Conservation (phyloP, 208 protist species). For the Crithidia mellificae region DNA sequence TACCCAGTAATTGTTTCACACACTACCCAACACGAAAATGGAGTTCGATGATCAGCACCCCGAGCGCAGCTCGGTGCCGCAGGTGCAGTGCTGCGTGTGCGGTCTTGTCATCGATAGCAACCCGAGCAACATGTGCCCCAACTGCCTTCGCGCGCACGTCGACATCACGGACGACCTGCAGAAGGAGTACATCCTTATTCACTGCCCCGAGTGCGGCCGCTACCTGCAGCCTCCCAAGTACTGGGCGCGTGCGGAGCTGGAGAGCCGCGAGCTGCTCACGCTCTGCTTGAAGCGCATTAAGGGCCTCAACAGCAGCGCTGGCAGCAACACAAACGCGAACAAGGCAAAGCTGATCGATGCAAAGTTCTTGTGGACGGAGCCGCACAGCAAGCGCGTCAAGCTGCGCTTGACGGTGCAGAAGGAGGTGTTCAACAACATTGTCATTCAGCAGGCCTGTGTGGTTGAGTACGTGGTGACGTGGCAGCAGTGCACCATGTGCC, state of each 20-base stretch:
- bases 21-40: too few species aligned
- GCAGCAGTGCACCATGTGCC: constrained; percentile 97
- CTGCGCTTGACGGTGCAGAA: constrained; percentile 99
- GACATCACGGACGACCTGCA: constrained; percentile 99
- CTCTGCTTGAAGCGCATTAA: constrained; percentile 97
- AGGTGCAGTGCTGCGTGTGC: constrained; percentile 97
- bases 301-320: constrained; percentile 85
- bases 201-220: constrained; percentile 93
- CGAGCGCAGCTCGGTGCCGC: constrained; percentile 57
- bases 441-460: constrained; percentile 97
- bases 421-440: constrained; percentile 94
- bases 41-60: constrained; percentile 51
- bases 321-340: constrained; percentile 94
- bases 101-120: constrained; percentile 96
- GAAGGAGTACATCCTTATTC: constrained; percentile 95
- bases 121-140: constrained; percentile 98
- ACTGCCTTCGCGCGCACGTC: constrained; percentile 95
- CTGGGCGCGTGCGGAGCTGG: constrained; percentile 95
- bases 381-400: constrained; percentile 98
- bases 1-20: too few species aligned
- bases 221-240: constrained; percentile 98
- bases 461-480: constrained; percentile 97
- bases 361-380: constrained; percentile 99
- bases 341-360: constrained; percentile 98
- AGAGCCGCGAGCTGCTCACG: constrained; percentile 98